Evolutionary conservation across 768 basidiomycete genomes (phyloP), one percentile per base, ranked within the genome.

Genomic region (Phylloporus arenicola): DNA sequence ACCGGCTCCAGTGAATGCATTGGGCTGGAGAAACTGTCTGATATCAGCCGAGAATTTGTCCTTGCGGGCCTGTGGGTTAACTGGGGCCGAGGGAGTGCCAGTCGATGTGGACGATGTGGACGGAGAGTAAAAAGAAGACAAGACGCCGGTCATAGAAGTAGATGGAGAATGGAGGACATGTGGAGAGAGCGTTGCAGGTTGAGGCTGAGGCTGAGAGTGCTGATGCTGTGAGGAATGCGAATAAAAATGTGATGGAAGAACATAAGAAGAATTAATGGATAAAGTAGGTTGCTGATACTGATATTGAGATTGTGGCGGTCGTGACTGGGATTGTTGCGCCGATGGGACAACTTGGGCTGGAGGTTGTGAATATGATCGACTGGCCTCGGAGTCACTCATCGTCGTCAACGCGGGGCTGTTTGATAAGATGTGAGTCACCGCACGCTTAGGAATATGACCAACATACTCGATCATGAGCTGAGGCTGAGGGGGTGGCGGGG

Each of bases 381-480:
- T 54, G n/a, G 73, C 65, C 53, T 69, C 73, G 12, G 78, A 62
- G 43, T 77, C 75, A 58, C 79, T 80, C 61, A 81, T 73, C 20
- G 79, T 77, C 20, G 82, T 81, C 55, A 86, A 62, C 53, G 77
- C 72, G 13, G 84, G 84, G 56, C 84, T 86, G 57, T 16, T 33
- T 51, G 45, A 39, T 34, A 48, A 30, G 22, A 41, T 16, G 39
- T 64, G 22, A 67, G 55, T 47, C 47, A 53, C 46, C 10, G 42
- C 14, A 34, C 14, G 11, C 48, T 54, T 10, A 39, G 45, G 48
- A 51, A 51, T 46, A 22, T 17, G 3, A 49, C 31, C 10, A 24
- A 38, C 86, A 44, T 67, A 88, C 86, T 89, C 86, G 54, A 88
- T 87, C 64, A 83, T 76, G 70, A 86, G 77, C 34, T 70, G 68